These are phyloP conservation scores for Plasmodium cynomolgi DNA, from an alignment of 169 alveolate species.

Conservation along the genomic window DNA sequence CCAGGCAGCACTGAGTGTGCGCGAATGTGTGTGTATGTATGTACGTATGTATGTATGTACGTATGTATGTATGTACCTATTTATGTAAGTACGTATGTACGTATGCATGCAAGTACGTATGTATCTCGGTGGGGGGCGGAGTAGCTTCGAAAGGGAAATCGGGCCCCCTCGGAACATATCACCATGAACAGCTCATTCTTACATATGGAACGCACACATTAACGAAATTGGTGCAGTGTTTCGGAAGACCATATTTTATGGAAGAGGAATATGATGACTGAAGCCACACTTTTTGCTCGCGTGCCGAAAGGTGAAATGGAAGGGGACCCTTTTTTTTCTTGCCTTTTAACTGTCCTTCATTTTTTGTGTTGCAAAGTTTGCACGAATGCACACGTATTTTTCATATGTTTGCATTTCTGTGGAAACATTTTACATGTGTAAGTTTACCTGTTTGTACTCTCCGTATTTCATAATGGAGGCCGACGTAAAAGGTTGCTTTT, in stretches of 20 bases:
- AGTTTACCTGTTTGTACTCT: background rate
- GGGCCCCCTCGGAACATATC: background rate
- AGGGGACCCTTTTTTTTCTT: background rate
- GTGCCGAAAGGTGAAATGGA: background rate
- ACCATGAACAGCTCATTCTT: background rate
- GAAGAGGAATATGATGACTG: background rate
- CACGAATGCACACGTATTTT: background rate
- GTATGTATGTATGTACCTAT: background rate
- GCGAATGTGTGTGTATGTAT: background rate
- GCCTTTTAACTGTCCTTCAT: background rate
- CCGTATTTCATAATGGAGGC: background rate
- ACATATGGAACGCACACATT: background rate
- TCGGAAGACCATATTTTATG: background rate
- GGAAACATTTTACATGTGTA: background rate
- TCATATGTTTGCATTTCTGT: background rate
- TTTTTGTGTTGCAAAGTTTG: background rate
- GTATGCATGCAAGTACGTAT: too few relatives aligned
- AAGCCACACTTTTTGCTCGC: background rate
- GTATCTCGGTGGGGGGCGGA: background rate
- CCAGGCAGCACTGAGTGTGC: constrained; percentile 21
- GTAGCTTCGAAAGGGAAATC: background rate
- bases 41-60: background rate
- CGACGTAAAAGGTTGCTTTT: background rate
- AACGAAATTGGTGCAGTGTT: background rate
- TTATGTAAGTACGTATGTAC: background rate